Evolutionary conservation across 2,329 filamentous ascomycete species (phyloP), one percentile per base, ranked within the genome.

Genomic region (Ceratocystis harringtonii): DNA sequence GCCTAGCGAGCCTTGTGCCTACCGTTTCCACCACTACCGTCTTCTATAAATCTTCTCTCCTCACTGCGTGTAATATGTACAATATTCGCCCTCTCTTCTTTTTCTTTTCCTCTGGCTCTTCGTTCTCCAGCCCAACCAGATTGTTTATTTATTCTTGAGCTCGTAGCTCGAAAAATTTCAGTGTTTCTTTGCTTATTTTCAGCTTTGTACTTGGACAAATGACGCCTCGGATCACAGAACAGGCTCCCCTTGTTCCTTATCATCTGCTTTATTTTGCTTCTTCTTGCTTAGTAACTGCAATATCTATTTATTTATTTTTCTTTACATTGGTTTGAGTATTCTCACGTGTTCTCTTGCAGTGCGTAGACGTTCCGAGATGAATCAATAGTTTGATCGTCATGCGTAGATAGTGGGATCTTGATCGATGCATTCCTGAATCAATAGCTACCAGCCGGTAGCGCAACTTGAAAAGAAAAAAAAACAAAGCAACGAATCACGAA

Each of bases 201-300:
- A 52, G 25, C 22, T 41, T 8, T 30, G 55, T 58, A 58, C 55
- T 58, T 15, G 30, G 3, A 58, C 55, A 58, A 32, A 36, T 36
- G 25, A 58, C 32, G 62, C 50, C 43, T 50, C 45, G 50, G 62
- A 64, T 36, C 30, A 52, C 62, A 64, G 45, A 32, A 64, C 45
- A 28, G 32, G 50, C 62, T 15, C n/a, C 12, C 17, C 32, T 19
- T 25, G 8, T 32, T 12, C 7, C 10, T 17, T 30, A 5, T 28
- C 4, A 28, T 28, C 28, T 28, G 28, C 3, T 10, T 22, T 22
- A 5, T 60, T 32, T 60, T 8, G 5, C 19, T 62, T 6, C 25
- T 25, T 61, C 1, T 22, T 22, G 10, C n/a, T 62, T 25, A 17
- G 36, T 15, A 12, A 48, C 1, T 8, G 10, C n/a, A 28, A 44